These are phyloP conservation scores for Tieghemostelium lacteum DNA, from an alignment of 78 protist species.

Conservation along the genomic window DNA sequence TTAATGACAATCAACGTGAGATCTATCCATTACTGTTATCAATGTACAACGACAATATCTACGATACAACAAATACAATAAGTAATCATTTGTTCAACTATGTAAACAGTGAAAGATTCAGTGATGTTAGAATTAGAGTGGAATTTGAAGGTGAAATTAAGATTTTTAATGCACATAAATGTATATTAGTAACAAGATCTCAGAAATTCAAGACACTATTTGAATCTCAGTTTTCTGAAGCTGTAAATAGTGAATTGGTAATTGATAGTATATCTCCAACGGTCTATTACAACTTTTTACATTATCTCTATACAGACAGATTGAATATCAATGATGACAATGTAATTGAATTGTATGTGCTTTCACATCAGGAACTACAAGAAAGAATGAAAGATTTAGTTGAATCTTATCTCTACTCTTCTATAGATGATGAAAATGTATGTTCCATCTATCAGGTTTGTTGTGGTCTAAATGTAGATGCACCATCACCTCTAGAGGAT, in stretches of 20 bases:
- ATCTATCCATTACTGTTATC: too few relatives aligned
- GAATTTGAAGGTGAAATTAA: neutral
- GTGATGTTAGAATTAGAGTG: conserved; percentile 45
- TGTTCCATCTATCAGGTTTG: neutral
- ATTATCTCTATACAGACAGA: conserved; percentile 32
- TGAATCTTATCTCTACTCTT: conserved; percentile 29
- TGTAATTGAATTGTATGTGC: conserved; percentile 28
- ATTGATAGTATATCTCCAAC: neutral
- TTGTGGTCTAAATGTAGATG: neutral
- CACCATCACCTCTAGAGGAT: neutral
- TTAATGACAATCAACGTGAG: too few relatives aligned
- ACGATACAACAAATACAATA: too few relatives aligned
- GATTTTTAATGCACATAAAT: conserved; percentile 30
- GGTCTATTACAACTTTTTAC: conserved; percentile 10
- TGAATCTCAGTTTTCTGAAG: conserved; percentile 44
- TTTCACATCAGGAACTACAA: conserved; percentile 21
- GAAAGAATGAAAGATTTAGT: conserved; percentile 45
- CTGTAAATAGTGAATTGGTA: conserved; percentile 1
- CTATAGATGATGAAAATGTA: conserved; percentile 52
- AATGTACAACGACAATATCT: too few relatives aligned
- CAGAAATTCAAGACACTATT: conserved; percentile 37
- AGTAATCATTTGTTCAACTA: conserved; percentile 34
- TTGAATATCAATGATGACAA: conserved; percentile 35
- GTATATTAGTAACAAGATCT: conserved; percentile 47
- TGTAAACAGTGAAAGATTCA: conserved; percentile 6